Conservation (phyloP, 2,329 filamentous ascomycete genomes). For the Venturia nashicola region DNA sequence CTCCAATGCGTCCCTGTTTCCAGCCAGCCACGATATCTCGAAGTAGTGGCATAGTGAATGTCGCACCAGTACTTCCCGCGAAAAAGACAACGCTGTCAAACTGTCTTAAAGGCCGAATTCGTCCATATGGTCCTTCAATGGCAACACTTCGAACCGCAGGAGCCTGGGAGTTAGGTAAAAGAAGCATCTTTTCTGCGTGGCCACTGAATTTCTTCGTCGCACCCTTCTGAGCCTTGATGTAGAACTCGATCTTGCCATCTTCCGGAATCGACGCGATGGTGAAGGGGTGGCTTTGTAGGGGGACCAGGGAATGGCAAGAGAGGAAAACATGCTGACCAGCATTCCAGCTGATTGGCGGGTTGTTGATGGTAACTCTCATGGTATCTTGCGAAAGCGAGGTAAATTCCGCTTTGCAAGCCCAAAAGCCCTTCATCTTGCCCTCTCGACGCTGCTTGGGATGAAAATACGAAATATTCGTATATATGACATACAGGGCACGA, state of each 20-base stretch:
- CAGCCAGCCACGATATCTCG: slow-evolving; percentile 41
- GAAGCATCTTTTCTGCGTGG: slow-evolving; percentile 33
- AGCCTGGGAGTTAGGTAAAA: slow-evolving; percentile 14
- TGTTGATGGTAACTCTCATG: slow-evolving; percentile 43
- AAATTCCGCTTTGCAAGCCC: slow-evolving; percentile 27
- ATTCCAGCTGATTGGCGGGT: slow-evolving; percentile 45
- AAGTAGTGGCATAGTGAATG: slow-evolving; percentile 44
- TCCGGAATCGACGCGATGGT: slow-evolving; percentile 46
- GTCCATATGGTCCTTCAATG: slow-evolving; percentile 44
- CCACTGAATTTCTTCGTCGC: slow-evolving; percentile 39
- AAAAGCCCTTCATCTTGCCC: slow-evolving; percentile 19
- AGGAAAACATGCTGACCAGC: slow-evolving; percentile 53
- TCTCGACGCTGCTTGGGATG: slow-evolving; percentile 21
- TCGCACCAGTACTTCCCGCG: slow-evolving; percentile 47
- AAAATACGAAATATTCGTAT: slow-evolving; percentile 28
- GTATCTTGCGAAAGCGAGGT: slow-evolving; percentile 39
- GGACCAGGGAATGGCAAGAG: slow-evolving; percentile 42
- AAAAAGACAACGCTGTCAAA: slow-evolving; percentile 50
- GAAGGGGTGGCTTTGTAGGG: slow-evolving; percentile 52
- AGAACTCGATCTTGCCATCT: slow-evolving; percentile 44
- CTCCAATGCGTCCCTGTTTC: slow-evolving; percentile 19
- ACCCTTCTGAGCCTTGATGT: slow-evolving; percentile 42
- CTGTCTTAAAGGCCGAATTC: slow-evolving; percentile 39
- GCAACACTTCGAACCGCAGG: slow-evolving; percentile 26
- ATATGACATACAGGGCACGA: slow-evolving; percentile 26